These are phyloP conservation scores for Botryosphaeria dothidea DNA, from an alignment of 2,329 filamentous ascomycete species.

Conservation along the genomic window DNA sequence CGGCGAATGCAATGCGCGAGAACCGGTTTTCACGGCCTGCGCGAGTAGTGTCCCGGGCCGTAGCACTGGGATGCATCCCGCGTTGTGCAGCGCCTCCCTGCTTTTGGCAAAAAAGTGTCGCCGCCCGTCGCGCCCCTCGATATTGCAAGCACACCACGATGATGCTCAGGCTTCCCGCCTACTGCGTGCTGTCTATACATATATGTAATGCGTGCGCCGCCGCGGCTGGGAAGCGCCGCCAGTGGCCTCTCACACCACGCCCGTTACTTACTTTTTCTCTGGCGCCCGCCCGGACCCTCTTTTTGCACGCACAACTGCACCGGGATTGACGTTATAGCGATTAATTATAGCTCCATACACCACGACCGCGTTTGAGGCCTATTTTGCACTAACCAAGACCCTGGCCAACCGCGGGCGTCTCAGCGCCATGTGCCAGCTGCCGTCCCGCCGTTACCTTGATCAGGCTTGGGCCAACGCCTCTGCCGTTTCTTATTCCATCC, in stretches of 20 bases:
- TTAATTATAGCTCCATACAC: slow-evolving; percentile 1
- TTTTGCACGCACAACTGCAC: background rate
- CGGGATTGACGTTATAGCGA: background rate
- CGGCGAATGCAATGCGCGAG: background rate
- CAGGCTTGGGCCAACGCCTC: background rate
- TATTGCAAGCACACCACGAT: background rate
- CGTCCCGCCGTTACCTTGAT: background rate
- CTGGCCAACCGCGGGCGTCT: background rate
- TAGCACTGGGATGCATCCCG: background rate
- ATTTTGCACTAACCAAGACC: background rate
- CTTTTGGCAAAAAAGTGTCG: background rate
- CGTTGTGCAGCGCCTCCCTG: slow-evolving; percentile 7
- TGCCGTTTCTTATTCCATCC: slow-evolving; percentile 15
- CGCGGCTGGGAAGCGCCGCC: background rate
- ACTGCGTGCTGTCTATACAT: background rate
- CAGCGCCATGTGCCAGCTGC: slow-evolving; percentile 1
- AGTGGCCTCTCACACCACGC: background rate
- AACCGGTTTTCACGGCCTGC: slow-evolving; percentile 5
- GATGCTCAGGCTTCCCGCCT: background rate
- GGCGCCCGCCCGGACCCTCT: background rate
- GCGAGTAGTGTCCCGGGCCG: slow-evolving; percentile 6
- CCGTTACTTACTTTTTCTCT: background rate
- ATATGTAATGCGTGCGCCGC: background rate
- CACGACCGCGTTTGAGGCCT: background rate
- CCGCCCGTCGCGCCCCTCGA: background rate